These are phyloP conservation scores for Tulasnella sp. DNA, from an alignment of 768 basidiomycete species.

Conservation along the genomic window DNA sequence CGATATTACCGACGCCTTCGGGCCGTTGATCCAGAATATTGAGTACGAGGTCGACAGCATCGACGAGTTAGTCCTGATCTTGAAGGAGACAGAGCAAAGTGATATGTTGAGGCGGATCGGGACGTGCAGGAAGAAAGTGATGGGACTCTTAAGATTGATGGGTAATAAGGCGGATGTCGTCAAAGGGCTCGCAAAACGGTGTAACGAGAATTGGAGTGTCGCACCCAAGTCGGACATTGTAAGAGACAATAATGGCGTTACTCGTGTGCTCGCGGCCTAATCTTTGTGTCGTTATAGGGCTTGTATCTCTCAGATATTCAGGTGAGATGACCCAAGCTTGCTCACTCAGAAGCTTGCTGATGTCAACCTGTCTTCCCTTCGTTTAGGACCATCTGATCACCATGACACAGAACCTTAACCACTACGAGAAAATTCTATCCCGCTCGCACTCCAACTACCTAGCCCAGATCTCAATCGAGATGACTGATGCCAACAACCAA, in stretches of 20 bases:
- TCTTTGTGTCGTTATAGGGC: too few relatives aligned
- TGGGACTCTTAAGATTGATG: slow-evolving; percentile 93
- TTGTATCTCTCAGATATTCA: slow-evolving; percentile 94
- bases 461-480: slow-evolving; percentile 98
- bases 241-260: slow-evolving; percentile 28
- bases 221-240: slow-evolving; percentile 97
- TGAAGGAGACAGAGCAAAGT: slow-evolving; percentile 91
- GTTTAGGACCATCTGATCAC: slow-evolving; percentile 88
- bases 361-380: background rate
- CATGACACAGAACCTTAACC: slow-evolving; percentile 99
- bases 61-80: slow-evolving; percentile 91
- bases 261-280: background rate
- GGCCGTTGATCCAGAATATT: slow-evolving; percentile 94
- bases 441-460: slow-evolving; percentile 99
- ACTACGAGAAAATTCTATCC: slow-evolving; percentile 98
- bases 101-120: slow-evolving; percentile 96
- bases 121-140: slow-evolving; percentile 97
- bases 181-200: slow-evolving; percentile 94
- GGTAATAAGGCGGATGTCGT: slow-evolving; percentile 99
- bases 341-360: background rate
- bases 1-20: slow-evolving; percentile 98
- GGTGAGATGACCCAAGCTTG: slow-evolving; percentile 30
- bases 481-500: slow-evolving; percentile 99
- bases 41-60: slow-evolving; percentile 99
- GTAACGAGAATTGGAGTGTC: slow-evolving; percentile 97